Base-by-base conservation (phyloP, 495 filamentous ascomycete species). In the Penicillium salamii region DNA sequence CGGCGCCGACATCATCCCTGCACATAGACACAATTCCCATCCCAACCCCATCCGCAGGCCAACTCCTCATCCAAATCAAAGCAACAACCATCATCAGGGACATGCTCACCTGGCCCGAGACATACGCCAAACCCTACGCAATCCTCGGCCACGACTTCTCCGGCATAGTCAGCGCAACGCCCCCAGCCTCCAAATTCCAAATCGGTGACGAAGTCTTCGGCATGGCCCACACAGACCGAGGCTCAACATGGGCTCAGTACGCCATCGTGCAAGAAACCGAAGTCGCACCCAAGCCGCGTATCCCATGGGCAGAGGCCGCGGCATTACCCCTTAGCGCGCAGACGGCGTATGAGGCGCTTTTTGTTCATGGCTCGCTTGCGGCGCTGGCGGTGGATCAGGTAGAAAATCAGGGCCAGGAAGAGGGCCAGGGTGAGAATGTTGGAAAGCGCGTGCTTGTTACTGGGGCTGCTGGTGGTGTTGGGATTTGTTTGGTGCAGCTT, bases 121-220 rank as follows among this genome's bases (percentile, higher is more conserved):
- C 53, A 19, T 71, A 69, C 51, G 5, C 20, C 5, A 47, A 53
- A 33, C 36, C 46, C 2, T 62, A 61, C 46, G 5, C 45, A 37
- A 69, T 67, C 24, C 62, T 67, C 1, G 77, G 75, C 34, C 61
- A 69, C 55, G 77, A 80, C 56, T 65, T 79, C 45, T 51, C 76
- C 9, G 77, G 75, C 7, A 69, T 52, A 1, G 68, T 79, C 1
- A 51, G 51, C 6, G 58, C 57, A 29, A 59, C 54, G 8, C 57
- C 19, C 19, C 42, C 18, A 19, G 17, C 23, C 20, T 7, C 44
- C n/a, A 48, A 39, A 1, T 65, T 68, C 40, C 44, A 58, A 15
- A 50, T 52, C 18, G 67, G 67, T 39, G 66, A 68, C 43, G 57
- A 63, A 18, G 57, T 72, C 37, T 71, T 65, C 49, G 67, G 67